phyloP scores from a whole-genome alignment of 495 filamentous ascomycete genomes.

The Pseudoneurospora amorphoporcata region DNA sequence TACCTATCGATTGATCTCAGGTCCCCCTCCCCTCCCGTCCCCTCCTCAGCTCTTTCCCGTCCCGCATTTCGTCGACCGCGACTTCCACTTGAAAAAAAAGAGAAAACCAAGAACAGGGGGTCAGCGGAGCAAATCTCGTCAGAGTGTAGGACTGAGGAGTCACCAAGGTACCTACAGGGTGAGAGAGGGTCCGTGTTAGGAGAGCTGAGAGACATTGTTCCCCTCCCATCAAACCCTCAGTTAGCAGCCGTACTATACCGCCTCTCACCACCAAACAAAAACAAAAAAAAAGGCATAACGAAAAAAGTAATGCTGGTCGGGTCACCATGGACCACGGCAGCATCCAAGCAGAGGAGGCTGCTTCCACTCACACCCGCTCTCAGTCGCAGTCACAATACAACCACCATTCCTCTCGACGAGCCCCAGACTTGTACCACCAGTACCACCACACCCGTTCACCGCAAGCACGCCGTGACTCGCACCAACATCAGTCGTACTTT shows the following conservation, averaged over 20 bases:
- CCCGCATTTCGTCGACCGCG: not conserved
- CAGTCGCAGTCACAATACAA: constrained; percentile 7
- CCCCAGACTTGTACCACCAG: not conserved
- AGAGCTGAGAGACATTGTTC: not conserved
- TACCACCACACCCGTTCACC: constrained; percentile 4
- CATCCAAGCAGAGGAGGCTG: constrained; percentile 19
- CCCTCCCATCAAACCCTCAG: not conserved
- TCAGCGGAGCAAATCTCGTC: not conserved
- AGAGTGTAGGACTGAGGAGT: not conserved
- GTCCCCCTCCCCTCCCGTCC: not conserved
- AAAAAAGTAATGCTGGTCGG: constrained; percentile 17
- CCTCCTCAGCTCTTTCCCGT: not conserved
- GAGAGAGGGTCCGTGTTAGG: not conserved
- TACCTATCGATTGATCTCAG: not conserved
- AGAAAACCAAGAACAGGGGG: not conserved
- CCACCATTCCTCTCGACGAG: not conserved
- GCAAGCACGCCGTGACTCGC: not conserved
- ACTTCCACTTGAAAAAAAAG: not conserved
- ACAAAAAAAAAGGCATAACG: not conserved
- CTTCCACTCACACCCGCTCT: constrained; percentile 7
- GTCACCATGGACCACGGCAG: constrained; percentile 29
- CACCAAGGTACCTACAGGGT: not conserved
- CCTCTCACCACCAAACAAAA: not conserved
- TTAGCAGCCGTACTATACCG: not conserved
- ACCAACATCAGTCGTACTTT: constrained; percentile 11